phyloP scores from a whole-genome alignment of 495 filamentous ascomycete species.

The Xylaria acuta region DNA sequence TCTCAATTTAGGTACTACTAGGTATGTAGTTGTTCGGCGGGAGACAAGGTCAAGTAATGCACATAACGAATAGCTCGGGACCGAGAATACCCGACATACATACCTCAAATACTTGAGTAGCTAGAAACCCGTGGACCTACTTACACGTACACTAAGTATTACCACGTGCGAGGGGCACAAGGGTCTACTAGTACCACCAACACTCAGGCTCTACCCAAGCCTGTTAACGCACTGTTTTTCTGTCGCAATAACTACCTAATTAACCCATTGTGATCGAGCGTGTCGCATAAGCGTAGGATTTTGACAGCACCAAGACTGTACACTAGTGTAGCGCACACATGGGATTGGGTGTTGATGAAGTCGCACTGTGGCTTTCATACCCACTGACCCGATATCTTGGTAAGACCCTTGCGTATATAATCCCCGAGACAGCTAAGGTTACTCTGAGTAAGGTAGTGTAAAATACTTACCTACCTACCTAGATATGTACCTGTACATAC shows the following conservation, averaged over 20 bases:
- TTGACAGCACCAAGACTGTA: neutral
- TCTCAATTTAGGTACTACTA: neutral
- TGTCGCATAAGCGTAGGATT: slow-evolving; percentile 4
- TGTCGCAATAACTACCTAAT: neutral
- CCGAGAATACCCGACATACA: no score
- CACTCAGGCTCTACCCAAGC: neutral
- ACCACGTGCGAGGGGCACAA: slow-evolving; percentile 1
- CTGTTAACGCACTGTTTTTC: neutral
- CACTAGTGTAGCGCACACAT: neutral
- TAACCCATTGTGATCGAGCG: neutral
- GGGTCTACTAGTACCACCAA: neutral
- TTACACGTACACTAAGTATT: neutral
- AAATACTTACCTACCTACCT: no score
- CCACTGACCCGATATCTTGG: slow-evolving; percentile 25
- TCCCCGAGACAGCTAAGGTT: slow-evolving; percentile 7
- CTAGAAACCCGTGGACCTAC: no score
- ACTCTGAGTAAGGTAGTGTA: neutral
- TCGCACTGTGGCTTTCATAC: slow-evolving; percentile 6
- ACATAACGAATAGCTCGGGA: no score
- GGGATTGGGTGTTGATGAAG: neutral
- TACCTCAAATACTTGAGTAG: neutral
- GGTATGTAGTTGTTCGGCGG: no score
- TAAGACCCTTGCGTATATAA: slow-evolving; percentile 20
- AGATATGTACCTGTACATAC: no score
- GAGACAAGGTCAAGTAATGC: no score